phyloP scores from a whole-genome alignment of 2,329 filamentous ascomycete species.

The Cladophialophora psammophila region DNA sequence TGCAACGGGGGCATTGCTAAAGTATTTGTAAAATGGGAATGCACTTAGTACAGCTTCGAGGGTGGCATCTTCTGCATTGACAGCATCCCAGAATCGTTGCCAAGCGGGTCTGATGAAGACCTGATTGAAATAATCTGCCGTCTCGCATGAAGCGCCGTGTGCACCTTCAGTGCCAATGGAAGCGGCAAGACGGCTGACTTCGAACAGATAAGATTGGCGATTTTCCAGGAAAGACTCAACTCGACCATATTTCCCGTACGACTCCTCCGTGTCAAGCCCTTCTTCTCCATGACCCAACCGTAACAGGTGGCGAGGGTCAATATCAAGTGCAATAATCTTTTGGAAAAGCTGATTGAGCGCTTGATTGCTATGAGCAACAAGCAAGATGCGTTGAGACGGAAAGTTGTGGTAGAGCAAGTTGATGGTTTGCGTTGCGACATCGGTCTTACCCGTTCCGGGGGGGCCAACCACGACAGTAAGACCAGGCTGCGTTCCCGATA shows the following conservation, averaged over 20 bases:
- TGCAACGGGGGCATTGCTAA: slow-evolving; percentile 79
- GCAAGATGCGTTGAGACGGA: slow-evolving; percentile 85
- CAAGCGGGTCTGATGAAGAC: slow-evolving; percentile 90
- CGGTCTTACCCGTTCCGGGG: slow-evolving; percentile 97
- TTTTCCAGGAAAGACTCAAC: slow-evolving; percentile 96
- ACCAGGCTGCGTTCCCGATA: slow-evolving; percentile 91
- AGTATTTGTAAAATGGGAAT: slow-evolving; percentile 91
- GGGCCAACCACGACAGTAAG: slow-evolving; percentile 93
- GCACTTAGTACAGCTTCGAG: slow-evolving; percentile 69
- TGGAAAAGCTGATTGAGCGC: slow-evolving; percentile 97
- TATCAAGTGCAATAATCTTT: slow-evolving; percentile 95
- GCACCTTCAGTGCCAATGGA: slow-evolving; percentile 88
- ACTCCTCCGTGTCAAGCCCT: slow-evolving; percentile 83
- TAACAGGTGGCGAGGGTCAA: slow-evolving; percentile 91
- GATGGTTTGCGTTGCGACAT: slow-evolving; percentile 97
- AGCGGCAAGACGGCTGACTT: slow-evolving; percentile 84
- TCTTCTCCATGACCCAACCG: slow-evolving; percentile 95
- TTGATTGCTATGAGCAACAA: slow-evolving; percentile 97
- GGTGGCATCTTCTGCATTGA: slow-evolving; percentile 64
- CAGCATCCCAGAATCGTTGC: slow-evolving; percentile 78
- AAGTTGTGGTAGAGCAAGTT: slow-evolving; percentile 99
- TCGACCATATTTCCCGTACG: slow-evolving; percentile 91
- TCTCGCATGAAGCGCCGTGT: slow-evolving; percentile 96
- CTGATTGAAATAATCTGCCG: slow-evolving; percentile 92
- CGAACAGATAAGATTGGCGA: slow-evolving; percentile 75